Conservation (phyloP, 495 filamentous ascomycete species). For the Cercophora samala region DNA sequence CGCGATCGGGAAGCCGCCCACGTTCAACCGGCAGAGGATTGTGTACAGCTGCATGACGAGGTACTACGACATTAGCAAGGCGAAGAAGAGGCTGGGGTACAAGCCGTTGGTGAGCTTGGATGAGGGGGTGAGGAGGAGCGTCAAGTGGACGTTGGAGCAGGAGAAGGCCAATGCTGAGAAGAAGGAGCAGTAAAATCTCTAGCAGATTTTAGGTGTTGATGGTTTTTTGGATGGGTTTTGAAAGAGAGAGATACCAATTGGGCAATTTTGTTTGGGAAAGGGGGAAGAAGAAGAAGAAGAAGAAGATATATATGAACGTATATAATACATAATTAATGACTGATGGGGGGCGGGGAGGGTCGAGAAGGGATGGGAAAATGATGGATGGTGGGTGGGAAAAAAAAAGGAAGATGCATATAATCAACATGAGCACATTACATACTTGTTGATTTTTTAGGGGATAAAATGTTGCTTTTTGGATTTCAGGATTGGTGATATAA, state of each 20-base stretch:
- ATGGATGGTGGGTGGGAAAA: too few relatives aligned
- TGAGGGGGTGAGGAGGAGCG: slow-evolving; percentile 69
- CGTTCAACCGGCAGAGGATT: slow-evolving; percentile 70
- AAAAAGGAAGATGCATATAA: too few relatives aligned
- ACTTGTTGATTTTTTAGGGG: too few relatives aligned
- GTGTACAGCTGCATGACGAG: slow-evolving; percentile 77
- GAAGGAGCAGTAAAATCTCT: too few relatives aligned
- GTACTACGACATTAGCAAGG: slow-evolving; percentile 84
- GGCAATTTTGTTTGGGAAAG: slow-evolving; percentile 1
- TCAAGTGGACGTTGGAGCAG: slow-evolving; percentile 62
- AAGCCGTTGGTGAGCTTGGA: slow-evolving; percentile 66
- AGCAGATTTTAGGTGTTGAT: slow-evolving; percentile 1
- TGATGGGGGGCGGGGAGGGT: too few relatives aligned
- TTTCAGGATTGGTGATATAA: too few relatives aligned
- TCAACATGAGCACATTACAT: too few relatives aligned
- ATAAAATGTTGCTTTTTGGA: too few relatives aligned
- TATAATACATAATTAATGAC: not conserved
- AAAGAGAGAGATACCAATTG: not conserved
- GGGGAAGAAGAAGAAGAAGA: not conserved
- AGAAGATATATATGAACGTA: slow-evolving; percentile 3
- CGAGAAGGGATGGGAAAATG: too few relatives aligned
- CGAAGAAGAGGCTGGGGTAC: slow-evolving; percentile 73
- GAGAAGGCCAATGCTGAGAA: slow-evolving; percentile 33
- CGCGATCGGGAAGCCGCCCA: slow-evolving; percentile 68
- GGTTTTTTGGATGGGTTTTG: not conserved